phyloP scores from a whole-genome alignment of 2,329 filamentous ascomycete species.

The Colletotrichum zoysiae region DNA sequence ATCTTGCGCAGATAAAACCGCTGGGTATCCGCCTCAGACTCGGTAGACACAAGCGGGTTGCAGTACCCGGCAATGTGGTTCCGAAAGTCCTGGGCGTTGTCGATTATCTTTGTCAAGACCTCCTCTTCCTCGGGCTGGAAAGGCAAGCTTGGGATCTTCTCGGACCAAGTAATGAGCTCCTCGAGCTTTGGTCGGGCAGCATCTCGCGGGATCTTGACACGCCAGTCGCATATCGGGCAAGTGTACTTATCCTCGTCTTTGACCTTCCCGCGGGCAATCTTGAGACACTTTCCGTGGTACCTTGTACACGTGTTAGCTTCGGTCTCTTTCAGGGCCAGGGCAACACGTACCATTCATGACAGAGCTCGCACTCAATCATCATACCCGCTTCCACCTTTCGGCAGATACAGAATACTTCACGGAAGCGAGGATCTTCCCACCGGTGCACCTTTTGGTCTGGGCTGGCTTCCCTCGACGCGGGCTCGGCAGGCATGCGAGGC shows the following conservation, averaged over 20 bases:
- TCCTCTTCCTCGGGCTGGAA: constrained; percentile 98
- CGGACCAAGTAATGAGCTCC: constrained; percentile 85
- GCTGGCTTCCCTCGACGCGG: constrained; percentile 84
- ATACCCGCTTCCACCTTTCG: constrained; percentile 92
- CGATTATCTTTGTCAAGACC: constrained; percentile 85
- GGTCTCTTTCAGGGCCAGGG: constrained; percentile 26
- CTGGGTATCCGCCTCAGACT: constrained; percentile 88
- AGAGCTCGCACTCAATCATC: constrained; percentile 99
- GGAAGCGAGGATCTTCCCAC: constrained; percentile 72
- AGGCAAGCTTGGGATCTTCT: constrained; percentile 83
- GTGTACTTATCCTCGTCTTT: constrained; percentile 99
- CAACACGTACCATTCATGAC: constrained; percentile 87
- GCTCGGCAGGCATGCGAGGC: constrained; percentile 90
- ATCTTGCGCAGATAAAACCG: constrained; percentile 97
- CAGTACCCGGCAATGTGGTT: constrained; percentile 85
- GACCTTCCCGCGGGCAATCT: constrained; percentile 96
- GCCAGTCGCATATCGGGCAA: constrained; percentile 97
- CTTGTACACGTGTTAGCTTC: constrained; percentile 55
- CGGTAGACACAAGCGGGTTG: constrained; percentile 83
- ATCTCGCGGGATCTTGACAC: constrained; percentile 95
- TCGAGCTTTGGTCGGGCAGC: constrained; percentile 95
- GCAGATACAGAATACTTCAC: constrained; percentile 97
- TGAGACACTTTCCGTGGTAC: constrained; percentile 98
- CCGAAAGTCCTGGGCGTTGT: constrained; percentile 86
- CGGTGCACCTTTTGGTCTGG: constrained; percentile 65